phyloP scores from a whole-genome alignment of 768 basidiomycete species.

The Mycena amicta region DNA sequence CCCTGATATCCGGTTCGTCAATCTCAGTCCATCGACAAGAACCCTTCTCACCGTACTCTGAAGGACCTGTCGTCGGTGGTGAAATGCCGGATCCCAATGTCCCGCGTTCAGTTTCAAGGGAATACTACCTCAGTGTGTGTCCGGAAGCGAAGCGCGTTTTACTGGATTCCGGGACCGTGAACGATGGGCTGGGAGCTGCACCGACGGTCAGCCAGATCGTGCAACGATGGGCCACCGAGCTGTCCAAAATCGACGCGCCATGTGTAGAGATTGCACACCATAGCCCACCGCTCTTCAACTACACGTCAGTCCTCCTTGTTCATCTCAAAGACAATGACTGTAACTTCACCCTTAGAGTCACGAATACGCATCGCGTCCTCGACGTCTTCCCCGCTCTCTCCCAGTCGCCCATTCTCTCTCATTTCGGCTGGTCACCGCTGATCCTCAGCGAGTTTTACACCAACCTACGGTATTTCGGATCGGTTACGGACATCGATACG shows the following conservation, averaged over 20 bases:
- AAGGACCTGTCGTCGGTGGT: conserved; percentile 21
- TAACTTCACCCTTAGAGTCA: conserved; percentile 45
- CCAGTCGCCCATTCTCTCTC: conserved; percentile 49
- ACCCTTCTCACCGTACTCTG: neutral
- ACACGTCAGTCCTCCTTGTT: conserved; percentile 5
- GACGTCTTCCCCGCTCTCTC: conserved; percentile 47
- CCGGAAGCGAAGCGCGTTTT: conserved; percentile 30
- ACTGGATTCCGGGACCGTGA: conserved; percentile 3
- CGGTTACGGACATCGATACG: neutral
- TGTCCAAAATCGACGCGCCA: conserved; percentile 2
- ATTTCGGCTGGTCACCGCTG: conserved; percentile 66
- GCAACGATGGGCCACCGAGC: conserved; percentile 7
- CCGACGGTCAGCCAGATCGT: conserved; percentile 6
- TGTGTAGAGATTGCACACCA: conserved; percentile 12
- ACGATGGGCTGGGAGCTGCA: neutral
- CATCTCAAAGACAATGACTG: too few relatives aligned
- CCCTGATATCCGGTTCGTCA: conserved; percentile 43
- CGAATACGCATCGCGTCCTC: conserved; percentile 47
- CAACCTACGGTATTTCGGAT: conserved; percentile 47
- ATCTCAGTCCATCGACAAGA: neutral
- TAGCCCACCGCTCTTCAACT: conserved; percentile 15
- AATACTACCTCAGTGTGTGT: conserved; percentile 52
- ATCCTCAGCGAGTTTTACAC: conserved; percentile 48
- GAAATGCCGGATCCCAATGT: conserved; percentile 27
- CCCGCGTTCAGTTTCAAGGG: conserved; percentile 48